phyloP scores from a whole-genome alignment of 768 basidiomycete species.

The Kwoniella mangroviensis region DNA sequence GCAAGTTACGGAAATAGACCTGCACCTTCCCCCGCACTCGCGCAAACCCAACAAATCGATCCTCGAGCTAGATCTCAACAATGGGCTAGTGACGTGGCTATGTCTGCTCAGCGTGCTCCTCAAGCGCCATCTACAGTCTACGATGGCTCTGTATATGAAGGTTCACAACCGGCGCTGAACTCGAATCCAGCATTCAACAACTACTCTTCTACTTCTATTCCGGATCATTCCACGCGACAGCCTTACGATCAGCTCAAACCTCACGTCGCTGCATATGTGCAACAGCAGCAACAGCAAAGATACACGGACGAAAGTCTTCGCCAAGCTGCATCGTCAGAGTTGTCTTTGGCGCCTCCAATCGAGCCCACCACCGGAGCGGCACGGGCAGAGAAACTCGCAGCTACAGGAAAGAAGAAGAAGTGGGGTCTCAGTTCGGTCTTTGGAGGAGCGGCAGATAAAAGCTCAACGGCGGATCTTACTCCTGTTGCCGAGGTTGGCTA shows the following conservation, averaged over 20 bases:
- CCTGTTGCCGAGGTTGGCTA: conserved; percentile 50
- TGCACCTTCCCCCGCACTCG: conserved; percentile 27
- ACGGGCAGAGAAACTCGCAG: conserved; percentile 30
- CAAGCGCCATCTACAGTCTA: conserved; percentile 48
- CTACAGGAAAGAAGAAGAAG: conserved; percentile 57
- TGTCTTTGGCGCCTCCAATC: conserved; percentile 31
- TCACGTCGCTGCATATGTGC: conserved; percentile 37
- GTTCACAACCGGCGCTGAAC: conserved; percentile 24
- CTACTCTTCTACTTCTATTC: conserved; percentile 18
- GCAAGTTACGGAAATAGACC: conserved; percentile 54
- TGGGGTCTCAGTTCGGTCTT: conserved; percentile 59
- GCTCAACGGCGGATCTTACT: conserved; percentile 34
- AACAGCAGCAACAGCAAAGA: conserved; percentile 37
- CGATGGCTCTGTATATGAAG: conserved; percentile 56
- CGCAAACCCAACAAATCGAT: conserved; percentile 24
- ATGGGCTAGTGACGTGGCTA: conserved; percentile 22
- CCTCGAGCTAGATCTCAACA: conserved; percentile 21
- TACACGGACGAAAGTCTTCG: conserved; percentile 31
- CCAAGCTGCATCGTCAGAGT: neutral
- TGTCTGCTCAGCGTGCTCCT: conserved; percentile 26
- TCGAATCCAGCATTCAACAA: conserved; percentile 21
- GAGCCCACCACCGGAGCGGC: conserved; percentile 29
- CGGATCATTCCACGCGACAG: neutral
- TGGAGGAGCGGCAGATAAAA: conserved; percentile 47
- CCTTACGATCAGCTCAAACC: conserved; percentile 34